Evolutionary conservation across 257 asterid species (phyloP).

Genomic region (Lavandula angustifolia): DNA sequence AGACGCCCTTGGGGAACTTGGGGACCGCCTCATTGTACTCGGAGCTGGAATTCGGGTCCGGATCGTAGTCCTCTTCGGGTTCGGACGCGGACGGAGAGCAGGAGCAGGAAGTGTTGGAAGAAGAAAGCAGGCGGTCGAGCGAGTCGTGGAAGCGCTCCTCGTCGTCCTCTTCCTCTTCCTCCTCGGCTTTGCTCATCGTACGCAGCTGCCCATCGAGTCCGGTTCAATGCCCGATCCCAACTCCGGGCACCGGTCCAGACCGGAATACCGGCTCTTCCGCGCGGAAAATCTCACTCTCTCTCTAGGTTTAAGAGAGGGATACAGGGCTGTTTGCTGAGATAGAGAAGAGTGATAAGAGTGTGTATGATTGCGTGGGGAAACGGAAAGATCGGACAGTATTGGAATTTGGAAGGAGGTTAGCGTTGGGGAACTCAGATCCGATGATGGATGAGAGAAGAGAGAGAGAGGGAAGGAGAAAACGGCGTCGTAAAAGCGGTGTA

Average conservation of each 20-base stretch:
- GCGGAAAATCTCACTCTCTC: not conserved
- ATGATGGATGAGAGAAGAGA: conserved; percentile 34
- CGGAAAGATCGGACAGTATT: conserved; percentile 57
- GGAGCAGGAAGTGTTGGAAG: conserved; percentile 76
- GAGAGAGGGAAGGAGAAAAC: conserved; percentile 36
- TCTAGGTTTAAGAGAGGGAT: conserved; percentile 17
- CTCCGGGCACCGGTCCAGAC: conserved; percentile 39
- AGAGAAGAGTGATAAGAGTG: conserved; percentile 15
- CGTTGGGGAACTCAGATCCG: conserved; percentile 70
- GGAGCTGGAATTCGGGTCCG: conserved; percentile 35
- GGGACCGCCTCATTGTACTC: conserved; percentile 42
- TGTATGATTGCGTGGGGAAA: conserved; percentile 41
- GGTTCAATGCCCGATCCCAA: conserved; percentile 46
- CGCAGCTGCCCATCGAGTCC: conserved; percentile 44
- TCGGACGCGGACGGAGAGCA: conserved; percentile 62
- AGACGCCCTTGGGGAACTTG: conserved; percentile 55
- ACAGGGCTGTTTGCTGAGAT: not conserved
- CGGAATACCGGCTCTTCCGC: conserved; percentile 7
- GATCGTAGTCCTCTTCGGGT: conserved; percentile 50
- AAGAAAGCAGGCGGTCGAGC: conserved; percentile 75
- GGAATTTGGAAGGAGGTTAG: conserved; percentile 34
- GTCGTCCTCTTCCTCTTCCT: conserved; percentile 53
- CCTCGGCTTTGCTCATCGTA: conserved; percentile 72
- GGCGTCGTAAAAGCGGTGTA: conserved; percentile 41
- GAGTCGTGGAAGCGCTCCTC: conserved; percentile 71